Percentiles rank a stretch among this genome's conserved stretches.
phyloP scores from a whole-genome alignment of 1,284 basidiomycete species.

The Cryptococcus sp. region DNA sequence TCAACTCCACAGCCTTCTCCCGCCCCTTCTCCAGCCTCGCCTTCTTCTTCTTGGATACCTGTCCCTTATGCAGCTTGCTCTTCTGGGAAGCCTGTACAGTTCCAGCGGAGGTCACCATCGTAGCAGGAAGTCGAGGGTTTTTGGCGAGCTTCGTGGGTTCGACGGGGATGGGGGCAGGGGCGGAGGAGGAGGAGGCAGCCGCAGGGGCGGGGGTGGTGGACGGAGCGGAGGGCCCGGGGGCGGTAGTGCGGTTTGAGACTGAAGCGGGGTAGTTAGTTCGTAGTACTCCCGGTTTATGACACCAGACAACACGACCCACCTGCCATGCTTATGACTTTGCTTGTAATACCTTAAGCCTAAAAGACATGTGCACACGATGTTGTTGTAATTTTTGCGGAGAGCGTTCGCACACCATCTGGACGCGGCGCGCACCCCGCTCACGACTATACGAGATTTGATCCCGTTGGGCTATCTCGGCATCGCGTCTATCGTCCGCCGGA shows the following conservation, averaged over 20 bases:
- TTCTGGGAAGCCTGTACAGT: conserved; percentile 31
- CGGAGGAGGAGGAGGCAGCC: background rate
- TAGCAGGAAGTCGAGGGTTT: conserved; percentile 43
- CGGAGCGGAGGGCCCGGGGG: background rate
- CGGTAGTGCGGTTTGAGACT: background rate
- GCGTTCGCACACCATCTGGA: too few species aligned
- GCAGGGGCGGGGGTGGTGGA: conserved; percentile 11
- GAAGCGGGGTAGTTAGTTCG: background rate
- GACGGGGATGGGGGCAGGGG: conserved; percentile 6
- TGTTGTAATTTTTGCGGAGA: background rate
- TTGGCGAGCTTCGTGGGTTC: conserved; percentile 40
- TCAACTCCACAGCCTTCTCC: conserved; percentile 36
- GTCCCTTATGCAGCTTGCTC: conserved; percentile 19
- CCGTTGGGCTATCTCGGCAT: background rate
- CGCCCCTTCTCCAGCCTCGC: conserved; percentile 33
- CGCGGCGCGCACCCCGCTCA: background rate
- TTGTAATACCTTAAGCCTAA: too few species aligned
- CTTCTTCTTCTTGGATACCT: conserved; percentile 31
- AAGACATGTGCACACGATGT: background rate
- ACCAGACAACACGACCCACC: background rate
- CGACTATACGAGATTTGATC: background rate
- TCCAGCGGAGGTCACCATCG: conserved; percentile 43
- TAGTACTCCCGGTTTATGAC: background rate
- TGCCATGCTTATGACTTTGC: background rate
- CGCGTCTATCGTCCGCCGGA: background rate